Evolutionary conservation across 768 basidiomycete species (phyloP).

Genomic region (Gautieria morchelliformis): DNA sequence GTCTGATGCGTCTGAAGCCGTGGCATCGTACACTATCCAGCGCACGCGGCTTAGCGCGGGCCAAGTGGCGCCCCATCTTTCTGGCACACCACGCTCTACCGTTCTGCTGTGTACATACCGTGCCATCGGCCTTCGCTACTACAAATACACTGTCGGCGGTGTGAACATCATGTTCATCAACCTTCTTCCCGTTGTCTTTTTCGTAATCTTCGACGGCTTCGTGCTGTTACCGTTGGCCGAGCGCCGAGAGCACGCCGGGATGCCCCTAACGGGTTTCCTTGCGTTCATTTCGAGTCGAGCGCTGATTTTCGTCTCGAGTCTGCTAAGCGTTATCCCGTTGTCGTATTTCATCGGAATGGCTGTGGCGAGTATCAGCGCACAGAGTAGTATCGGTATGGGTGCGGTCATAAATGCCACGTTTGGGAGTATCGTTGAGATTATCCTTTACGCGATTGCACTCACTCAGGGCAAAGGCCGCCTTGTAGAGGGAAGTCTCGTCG

Average conservation of each 20-base stretch:
- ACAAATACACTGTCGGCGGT: slow-evolving; percentile 98
- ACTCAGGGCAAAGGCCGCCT: slow-evolving; percentile 87
- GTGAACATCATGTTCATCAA: slow-evolving; percentile 99
- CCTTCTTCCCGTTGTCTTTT: slow-evolving; percentile 85
- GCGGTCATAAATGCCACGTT: slow-evolving; percentile 99
- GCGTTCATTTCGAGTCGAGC: slow-evolving; percentile 60
- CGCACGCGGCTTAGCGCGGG: slow-evolving; percentile 73
- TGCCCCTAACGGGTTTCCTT: slow-evolving; percentile 56
- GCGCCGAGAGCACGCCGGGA: slow-evolving; percentile 39
- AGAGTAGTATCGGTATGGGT: slow-evolving; percentile 98
- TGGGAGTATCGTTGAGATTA: slow-evolving; percentile 95
- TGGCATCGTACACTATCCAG: slow-evolving; percentile 49
- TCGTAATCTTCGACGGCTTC: slow-evolving; percentile 91
- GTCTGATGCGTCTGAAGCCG: slow-evolving; percentile 13
- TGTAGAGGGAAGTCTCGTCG: slow-evolving; percentile 95
- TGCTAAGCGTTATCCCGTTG: slow-evolving; percentile 90
- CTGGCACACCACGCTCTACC: slow-evolving; percentile 71
- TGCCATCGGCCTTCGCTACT: slow-evolving; percentile 84
- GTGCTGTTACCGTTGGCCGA: slow-evolving; percentile 69
- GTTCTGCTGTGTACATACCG: slow-evolving; percentile 92
- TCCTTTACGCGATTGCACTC: slow-evolving; percentile 85
- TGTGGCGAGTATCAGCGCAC: slow-evolving; percentile 96
- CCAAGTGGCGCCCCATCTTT: slow-evolving; percentile 69
- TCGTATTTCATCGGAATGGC: slow-evolving; percentile 99
- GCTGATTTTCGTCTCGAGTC: slow-evolving; percentile 73